phyloP scores from a whole-genome alignment of 1,284 basidiomycete genomes.

The Termitomyces sp. region DNA sequence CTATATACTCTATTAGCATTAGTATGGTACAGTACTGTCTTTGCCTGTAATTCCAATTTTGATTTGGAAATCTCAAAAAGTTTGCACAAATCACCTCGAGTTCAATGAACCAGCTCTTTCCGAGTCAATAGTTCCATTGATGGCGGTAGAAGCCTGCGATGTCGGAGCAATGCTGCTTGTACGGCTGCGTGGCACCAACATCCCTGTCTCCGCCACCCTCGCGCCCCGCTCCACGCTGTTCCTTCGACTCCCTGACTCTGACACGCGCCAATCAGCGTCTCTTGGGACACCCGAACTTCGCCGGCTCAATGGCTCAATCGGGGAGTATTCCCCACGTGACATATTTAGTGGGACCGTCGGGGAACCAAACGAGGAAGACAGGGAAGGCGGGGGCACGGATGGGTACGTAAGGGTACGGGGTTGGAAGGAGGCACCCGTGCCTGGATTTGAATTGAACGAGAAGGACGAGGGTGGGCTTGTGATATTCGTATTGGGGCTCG shows the following conservation, averaged over 20 bases:
- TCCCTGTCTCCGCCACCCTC: conserved; percentile 61
- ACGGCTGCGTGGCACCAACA: conserved; percentile 44
- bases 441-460: conserved; percentile 39
- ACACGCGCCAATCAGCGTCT: conserved; percentile 37
- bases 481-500: conserved; percentile 53
- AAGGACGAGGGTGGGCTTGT: conserved; percentile 65
- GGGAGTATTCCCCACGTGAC: conserved; percentile 39
- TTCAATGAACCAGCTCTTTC: background rate
- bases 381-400: conserved; percentile 62
- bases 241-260: conserved; percentile 44
- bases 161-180: conserved; percentile 33
- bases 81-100: background rate
- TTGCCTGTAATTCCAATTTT: background rate
- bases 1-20: conserved; percentile 7
- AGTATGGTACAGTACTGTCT: conserved; percentile 10
- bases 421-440: conserved; percentile 18
- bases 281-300: conserved; percentile 42
- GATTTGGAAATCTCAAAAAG: background rate
- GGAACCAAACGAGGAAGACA: conserved; percentile 64
- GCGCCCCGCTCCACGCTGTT: conserved; percentile 57
- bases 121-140: conserved; percentile 3
- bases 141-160: conserved; percentile 15
- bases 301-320: conserved; percentile 47
- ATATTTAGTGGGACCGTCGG: conserved; percentile 47
- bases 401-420: conserved; percentile 50